Evolutionary conservation across 345 rosid genomes (phyloP), one percentile per base, ranked within the genome.

Genomic region (Barbarea vulgaris): DNA sequence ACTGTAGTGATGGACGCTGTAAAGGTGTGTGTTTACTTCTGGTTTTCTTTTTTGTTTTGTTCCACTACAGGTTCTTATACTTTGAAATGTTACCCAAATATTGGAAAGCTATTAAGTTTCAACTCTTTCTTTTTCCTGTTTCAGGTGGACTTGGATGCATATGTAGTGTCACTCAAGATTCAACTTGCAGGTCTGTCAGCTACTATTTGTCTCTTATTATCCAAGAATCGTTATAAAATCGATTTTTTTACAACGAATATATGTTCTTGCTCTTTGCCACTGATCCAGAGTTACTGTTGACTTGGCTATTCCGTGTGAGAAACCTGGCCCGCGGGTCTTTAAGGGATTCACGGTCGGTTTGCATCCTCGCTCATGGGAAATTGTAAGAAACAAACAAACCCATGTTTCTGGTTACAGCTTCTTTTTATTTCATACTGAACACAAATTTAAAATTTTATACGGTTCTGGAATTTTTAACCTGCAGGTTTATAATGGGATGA

Each of bases 341-440:
- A 57, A 90, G 65, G 97, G 97, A 74, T 95, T 95, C 81, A 92
- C 97, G 1, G 89, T 92, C 77, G 99, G 99, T 67, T 87, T 95
- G 79, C 96, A 92, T 89, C 97, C 97, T 25, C 85, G 91, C 68
- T 88, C 99, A 27, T 88, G 92, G 92, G 99, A 95, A 85, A 81
- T 95, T 76, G 98, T 94, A 85, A 81, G 97, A 57, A 86, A 37
- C 0, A 6, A 30, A 3, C 31, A 72, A 4, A 31, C 9, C 27
- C 63, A 63, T n/a, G 24, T 34, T 69, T 18, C 48, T 81, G 48
- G 11, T 33, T 17, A 9, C 30, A 34, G 30, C 18, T 31, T 60
- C 13, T 63, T 15, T 60, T 59, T 24, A n/a, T 44, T 50, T 8
- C 11, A 21, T 11, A 25, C 36, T 63, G 54, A 46, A 6, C 63